A percentile compares a stretch with the other conserved stretches of the same genome.
Evolutionary conservation across 2,329 filamentous ascomycete species (phyloP).

Genomic region (Calonectria crousiana): DNA sequence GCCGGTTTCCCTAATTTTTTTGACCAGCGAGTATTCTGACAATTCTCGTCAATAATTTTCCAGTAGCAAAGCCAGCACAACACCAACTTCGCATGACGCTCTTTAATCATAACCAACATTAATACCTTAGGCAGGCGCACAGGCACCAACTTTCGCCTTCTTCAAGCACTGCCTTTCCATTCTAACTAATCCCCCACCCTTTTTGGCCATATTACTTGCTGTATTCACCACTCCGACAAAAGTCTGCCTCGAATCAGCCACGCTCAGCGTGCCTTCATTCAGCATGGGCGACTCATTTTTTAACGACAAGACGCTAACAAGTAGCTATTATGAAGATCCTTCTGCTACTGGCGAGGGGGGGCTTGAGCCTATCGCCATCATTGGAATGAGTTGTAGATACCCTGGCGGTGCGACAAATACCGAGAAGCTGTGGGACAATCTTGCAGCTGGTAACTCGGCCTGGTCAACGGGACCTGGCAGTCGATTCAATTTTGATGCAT

Average conservation of each 20-base stretch:
- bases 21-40: not conserved
- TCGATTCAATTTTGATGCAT: conserved; percentile 58
- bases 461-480: conserved; percentile 55
- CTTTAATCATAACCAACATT: conserved; percentile 6
- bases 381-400: conserved; percentile 39
- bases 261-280: conserved; percentile 12
- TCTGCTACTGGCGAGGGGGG: not conserved
- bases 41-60: conserved; percentile 11
- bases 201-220: not conserved
- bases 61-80: not conserved
- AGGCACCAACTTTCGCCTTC: not conserved
- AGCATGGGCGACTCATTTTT: conserved; percentile 13
- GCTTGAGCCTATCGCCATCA: conserved; percentile 39
- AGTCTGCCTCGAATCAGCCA: not conserved
- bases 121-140: not conserved
- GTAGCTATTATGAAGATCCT: conserved; percentile 9
- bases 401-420: conserved; percentile 33
- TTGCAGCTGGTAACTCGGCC: conserved; percentile 44
- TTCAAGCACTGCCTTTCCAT: not conserved
- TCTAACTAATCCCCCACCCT: not conserved
- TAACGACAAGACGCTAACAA: conserved; percentile 8
- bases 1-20: conserved; percentile 1
- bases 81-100: conserved; percentile 11
- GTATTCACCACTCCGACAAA: not conserved
- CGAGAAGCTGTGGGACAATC: conserved; percentile 36